A percentile compares a stretch with the other conserved stretches of the same genome.
phyloP scores from a whole-genome alignment of 306 rosid genomes.

The Prunus campanulata region DNA sequence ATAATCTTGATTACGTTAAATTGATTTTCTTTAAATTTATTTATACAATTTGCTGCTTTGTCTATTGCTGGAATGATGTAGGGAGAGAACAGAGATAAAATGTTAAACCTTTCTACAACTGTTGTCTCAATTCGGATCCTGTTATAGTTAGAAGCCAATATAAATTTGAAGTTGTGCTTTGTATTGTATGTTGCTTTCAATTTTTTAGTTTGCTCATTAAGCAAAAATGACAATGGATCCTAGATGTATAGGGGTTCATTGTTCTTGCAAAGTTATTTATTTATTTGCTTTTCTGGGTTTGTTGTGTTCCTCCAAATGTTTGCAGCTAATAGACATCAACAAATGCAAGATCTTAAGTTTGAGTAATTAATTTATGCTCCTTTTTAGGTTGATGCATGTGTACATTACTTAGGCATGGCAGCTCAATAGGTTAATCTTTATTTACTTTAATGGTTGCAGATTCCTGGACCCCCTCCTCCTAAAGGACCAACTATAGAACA shows the following conservation, averaged over 20 bases:
- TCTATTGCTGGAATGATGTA: background rate
- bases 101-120: background rate
- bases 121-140: background rate
- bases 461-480: constrained; percentile 69
- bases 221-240: background rate
- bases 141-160: background rate
- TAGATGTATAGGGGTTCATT: background rate
- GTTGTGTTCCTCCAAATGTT: background rate
- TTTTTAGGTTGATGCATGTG: background rate
- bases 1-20: too few species aligned
- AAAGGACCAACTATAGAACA: constrained; percentile 57
- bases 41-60: background rate
- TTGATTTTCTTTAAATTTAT: background rate
- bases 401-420: background rate
- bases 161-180: background rate
- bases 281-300: background rate
- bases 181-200: background rate
- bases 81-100: background rate
- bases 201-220: background rate
- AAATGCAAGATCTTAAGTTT: background rate
- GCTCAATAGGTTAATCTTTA: background rate
- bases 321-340: background rate
- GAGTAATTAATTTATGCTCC: background rate
- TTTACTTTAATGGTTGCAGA: constrained; percentile 40
- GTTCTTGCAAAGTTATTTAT: background rate